These are phyloP conservation scores for Leptosphaerulina australis DNA, from an alignment of 2,329 filamentous ascomycete species.

Conservation along the genomic window DNA sequence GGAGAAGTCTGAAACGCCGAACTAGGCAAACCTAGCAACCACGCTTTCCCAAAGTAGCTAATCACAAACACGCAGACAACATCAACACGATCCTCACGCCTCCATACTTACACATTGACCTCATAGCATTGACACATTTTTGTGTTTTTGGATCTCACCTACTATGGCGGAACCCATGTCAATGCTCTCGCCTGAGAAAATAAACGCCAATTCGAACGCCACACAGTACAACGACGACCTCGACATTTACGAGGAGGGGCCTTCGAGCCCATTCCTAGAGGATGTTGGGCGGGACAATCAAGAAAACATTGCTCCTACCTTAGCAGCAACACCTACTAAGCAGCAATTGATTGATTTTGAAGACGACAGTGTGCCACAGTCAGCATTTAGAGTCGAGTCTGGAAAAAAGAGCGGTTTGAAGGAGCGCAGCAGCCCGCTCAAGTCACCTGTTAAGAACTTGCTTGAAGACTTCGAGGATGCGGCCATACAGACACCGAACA, in stretches of 20 bases:
- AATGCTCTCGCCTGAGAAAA: conserved; percentile 37
- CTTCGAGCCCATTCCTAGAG: conserved; percentile 57
- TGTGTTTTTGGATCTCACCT: conserved; percentile 7
- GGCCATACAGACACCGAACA: conserved; percentile 10
- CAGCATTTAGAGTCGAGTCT: conserved; percentile 42
- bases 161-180: conserved; percentile 45
- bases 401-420: conserved; percentile 37
- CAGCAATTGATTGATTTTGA: conserved; percentile 22
- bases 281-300: conserved; percentile 51
- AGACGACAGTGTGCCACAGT: conserved; percentile 37
- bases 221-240: conserved; percentile 38
- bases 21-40: conserved; percentile 9
- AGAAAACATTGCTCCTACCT: conserved; percentile 34
- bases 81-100: conserved; percentile 13
- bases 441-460: conserved; percentile 37
- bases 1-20: conserved; percentile 3
- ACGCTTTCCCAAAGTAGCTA: conserved; percentile 7
- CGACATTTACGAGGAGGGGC: conserved; percentile 51
- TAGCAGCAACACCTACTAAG: conserved; percentile 35
- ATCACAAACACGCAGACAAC: conserved; percentile 9
- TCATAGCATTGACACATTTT: conserved; percentile 21
- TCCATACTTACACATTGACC: conserved; percentile 24
- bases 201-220: conserved; percentile 32
- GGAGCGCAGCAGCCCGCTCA: conserved; percentile 39
- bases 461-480: conserved; percentile 36